Evolutionary conservation across 1,139 yeast species (phyloP).

Genomic region (Nadsonia commutata): DNA sequence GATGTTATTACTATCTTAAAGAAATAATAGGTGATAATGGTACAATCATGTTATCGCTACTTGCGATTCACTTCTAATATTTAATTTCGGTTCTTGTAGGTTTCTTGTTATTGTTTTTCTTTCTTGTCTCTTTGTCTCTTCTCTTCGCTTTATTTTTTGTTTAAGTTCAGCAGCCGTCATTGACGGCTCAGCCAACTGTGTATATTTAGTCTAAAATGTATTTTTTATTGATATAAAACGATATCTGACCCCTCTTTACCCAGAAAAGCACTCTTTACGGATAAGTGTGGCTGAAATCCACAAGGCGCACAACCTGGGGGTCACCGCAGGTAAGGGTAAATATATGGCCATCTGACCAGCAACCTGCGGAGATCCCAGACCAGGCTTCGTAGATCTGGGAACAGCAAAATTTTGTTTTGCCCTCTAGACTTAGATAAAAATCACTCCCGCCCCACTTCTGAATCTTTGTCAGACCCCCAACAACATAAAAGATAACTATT

Average conservation of each 20-base stretch:
- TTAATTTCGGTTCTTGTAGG: neutral
- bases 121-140: conserved; percentile 8
- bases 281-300: neutral
- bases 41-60: conserved; percentile 79
- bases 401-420: no score
- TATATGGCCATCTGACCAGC: neutral
- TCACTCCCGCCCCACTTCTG: no score
- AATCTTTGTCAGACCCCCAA: neutral
- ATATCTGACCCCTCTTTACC: neutral
- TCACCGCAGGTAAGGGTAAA: no score
- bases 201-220: neutral
- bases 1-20: conserved; percentile 93
- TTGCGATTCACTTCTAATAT: conserved; percentile 5
- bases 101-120: conserved; percentile 7
- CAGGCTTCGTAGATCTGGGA: no score
- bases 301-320: neutral
- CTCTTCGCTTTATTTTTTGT: conserved; percentile 5
- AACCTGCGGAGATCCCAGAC: neutral
- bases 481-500: conserved; percentile 6
- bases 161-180: neutral
- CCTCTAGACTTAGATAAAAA: no score
- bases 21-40: conserved; percentile 88
- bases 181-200: neutral
- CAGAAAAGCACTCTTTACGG: neutral
- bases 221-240: neutral